Evolutionary conservation across 2,329 filamentous ascomycete species (phyloP), one percentile per base, ranked within the genome.

Genomic region (Ascocoryne sarcoides): DNA sequence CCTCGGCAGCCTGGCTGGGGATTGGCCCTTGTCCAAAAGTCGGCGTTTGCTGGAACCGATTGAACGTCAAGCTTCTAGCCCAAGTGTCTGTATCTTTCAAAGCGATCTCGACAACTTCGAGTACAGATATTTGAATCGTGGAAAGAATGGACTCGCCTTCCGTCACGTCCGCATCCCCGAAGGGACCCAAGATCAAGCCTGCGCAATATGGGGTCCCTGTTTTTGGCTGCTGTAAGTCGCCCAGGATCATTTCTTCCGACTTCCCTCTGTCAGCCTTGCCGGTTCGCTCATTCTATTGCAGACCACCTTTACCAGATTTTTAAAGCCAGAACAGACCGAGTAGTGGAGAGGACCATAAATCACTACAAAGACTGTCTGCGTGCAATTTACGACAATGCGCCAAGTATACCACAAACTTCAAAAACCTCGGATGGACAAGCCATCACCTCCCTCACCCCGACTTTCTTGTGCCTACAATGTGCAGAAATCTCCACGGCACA

Each of bases 401-500:
- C 73, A 38, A 69, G 79, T 56, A 72, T 81, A 35, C 70, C 73
- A 18, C 82, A 83, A 60, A 85, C 77, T 4, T 77, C 71, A 43
- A 81, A 75, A 49, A 66, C 65, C 36, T 53, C 66, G 20, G 75
- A 81, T 42, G 72, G 73, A 40, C 66, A 67, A 33, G 65, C 75
- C 35, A 62, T 76, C 46, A 80, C 77, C 8, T 76, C 73, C 4
- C 61, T 83, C 42, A 81, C 78, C 10, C 73, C 79, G 34, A 83
- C 82, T 53, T 85, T 80, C 56, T 70, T 86, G 18, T 86, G 82
- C 53, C 62, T 86, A 36, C 82, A 86, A 61, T 90, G 84, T 54
- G 76, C 81, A 9, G 72, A 68, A 37, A 84, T 83, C 16, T 73
- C 82, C 44, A 75, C 73, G 10, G 74, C 79, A 47, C 74, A 82